These are phyloP conservation scores for Xylaria palmicola DNA, from an alignment of 495 filamentous ascomycete genomes.

Conservation along the genomic window DNA sequence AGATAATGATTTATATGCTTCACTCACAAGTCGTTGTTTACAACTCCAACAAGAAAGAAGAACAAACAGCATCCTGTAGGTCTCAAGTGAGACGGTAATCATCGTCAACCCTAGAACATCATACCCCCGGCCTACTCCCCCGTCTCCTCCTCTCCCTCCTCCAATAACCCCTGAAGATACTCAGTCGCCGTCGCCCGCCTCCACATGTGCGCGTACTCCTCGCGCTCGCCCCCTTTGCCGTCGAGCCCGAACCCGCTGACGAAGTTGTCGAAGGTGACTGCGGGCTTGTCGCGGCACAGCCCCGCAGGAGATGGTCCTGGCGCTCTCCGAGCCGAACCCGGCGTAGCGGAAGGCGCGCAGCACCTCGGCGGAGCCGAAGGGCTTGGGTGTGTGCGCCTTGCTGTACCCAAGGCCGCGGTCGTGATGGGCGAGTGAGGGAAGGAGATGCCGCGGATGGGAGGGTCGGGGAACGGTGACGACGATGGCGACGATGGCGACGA, in stretches of 20 bases:
- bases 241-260: slow-evolving; percentile 37
- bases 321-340: slow-evolving; percentile 31
- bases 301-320: slow-evolving; percentile 42
- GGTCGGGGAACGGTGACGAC: slow-evolving; percentile 11
- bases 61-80: too few species aligned
- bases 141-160: neutral
- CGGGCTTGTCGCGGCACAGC: slow-evolving; percentile 47
- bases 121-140: neutral
- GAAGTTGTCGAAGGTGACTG: slow-evolving; percentile 52
- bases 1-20: too few species aligned
- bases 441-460: slow-evolving; percentile 21
- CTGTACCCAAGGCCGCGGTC: slow-evolving; percentile 39
- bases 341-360: slow-evolving; percentile 36
- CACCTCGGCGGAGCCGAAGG: slow-evolving; percentile 44
- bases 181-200: slow-evolving; percentile 30
- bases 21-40: too few species aligned
- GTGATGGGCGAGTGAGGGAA: slow-evolving; percentile 32
- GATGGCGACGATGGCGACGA: slow-evolving; percentile 5
- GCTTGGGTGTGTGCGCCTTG: slow-evolving; percentile 30
- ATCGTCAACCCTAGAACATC: neutral
- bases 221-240: slow-evolving; percentile 27
- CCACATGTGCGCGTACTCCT: slow-evolving; percentile 35
- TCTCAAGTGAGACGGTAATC: too few species aligned
- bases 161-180: slow-evolving; percentile 11
- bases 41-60: too few species aligned